Conservation (phyloP, 805 yeast species). For the Torulaspora microellipsoides region DNA sequence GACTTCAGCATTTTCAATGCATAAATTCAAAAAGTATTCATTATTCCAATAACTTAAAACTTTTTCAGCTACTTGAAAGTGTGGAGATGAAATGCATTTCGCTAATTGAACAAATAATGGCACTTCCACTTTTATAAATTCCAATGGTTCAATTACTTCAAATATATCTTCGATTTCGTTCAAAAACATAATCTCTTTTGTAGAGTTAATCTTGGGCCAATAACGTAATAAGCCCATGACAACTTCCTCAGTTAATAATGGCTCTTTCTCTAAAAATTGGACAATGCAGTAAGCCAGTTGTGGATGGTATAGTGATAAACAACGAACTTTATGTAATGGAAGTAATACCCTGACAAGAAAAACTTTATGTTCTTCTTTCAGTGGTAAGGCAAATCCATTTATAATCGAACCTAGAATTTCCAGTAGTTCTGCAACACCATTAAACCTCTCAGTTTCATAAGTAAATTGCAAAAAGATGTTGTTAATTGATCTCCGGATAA, state of each 20-base stretch:
- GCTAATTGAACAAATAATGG: conserved; percentile 92
- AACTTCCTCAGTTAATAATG: conserved; percentile 89
- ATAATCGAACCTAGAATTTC: conserved; percentile 95
- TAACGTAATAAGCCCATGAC: conserved; percentile 85
- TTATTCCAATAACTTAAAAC: conserved; percentile 92
- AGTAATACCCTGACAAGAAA: conserved; percentile 80
- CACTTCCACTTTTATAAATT: conserved; percentile 84
- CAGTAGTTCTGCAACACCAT: conserved; percentile 90
- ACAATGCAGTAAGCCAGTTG: conserved; percentile 96
- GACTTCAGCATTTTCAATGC: conserved; percentile 88
- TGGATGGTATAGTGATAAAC: conserved; percentile 88
- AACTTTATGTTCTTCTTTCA: conserved; percentile 94
- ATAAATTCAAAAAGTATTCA: conserved; percentile 84
- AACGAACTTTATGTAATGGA: conserved; percentile 89
- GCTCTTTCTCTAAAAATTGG: conserved; percentile 94
- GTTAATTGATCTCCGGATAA: conserved; percentile 84
- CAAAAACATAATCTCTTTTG: conserved; percentile 92
- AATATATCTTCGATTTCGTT: conserved; percentile 95
- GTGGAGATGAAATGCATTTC: conserved; percentile 89
- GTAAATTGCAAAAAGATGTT: conserved; percentile 89
- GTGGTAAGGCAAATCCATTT: conserved; percentile 95
- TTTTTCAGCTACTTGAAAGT: conserved; percentile 95
- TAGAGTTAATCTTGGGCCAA: conserved; percentile 95
- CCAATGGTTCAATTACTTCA: conserved; percentile 91
- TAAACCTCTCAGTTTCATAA: conserved; percentile 92